A percentile compares a stretch with the other conserved stretches of the same genome.
phyloP scores from a whole-genome alignment of 257 asterid species.

The Penstemon barbatus region DNA sequence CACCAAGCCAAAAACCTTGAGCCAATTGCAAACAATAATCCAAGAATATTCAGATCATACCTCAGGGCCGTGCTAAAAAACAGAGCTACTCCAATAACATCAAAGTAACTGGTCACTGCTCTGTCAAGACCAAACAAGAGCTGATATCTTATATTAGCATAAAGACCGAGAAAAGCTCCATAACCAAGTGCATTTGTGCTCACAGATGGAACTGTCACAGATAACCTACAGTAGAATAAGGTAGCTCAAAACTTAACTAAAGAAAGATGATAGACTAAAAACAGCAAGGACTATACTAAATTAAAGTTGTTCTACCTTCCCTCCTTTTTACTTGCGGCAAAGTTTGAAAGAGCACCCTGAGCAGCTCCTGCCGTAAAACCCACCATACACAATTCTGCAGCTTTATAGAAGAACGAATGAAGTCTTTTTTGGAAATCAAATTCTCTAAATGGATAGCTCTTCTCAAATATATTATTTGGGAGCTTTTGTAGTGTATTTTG shows the following conservation, averaged over 20 bases:
- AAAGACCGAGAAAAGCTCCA: slow-evolving; percentile 95
- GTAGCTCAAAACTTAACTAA: slow-evolving; percentile 17
- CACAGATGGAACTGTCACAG: slow-evolving; percentile 79
- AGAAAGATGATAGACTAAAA: neutral
- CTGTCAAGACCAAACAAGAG: slow-evolving; percentile 86
- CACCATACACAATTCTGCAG: slow-evolving; percentile 91
- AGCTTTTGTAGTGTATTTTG: slow-evolving; percentile 98
- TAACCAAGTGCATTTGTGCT: slow-evolving; percentile 91
- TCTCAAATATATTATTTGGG: slow-evolving; percentile 91
- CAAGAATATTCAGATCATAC: slow-evolving; percentile 36
- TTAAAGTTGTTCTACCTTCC: slow-evolving; percentile 58
- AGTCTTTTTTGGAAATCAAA: slow-evolving; percentile 86
- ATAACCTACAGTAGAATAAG: slow-evolving; percentile 53
- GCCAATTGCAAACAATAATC: slow-evolving; percentile 3
- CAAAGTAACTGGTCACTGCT: slow-evolving; percentile 67
- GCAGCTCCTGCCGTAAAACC: slow-evolving; percentile 92
- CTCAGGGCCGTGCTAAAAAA: slow-evolving; percentile 81
- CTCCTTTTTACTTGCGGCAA: slow-evolving; percentile 80
- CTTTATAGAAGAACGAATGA: slow-evolving; percentile 84
- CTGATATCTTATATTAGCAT: slow-evolving; percentile 91
- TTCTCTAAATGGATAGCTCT: slow-evolving; percentile 85
- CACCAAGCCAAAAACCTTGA: too few relatives aligned
- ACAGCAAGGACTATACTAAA: neutral
- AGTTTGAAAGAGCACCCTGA: slow-evolving; percentile 81
- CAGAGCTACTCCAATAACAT: slow-evolving; percentile 87